phyloP scores from a whole-genome alignment of 345 rosid species.

The rapeseed (Brassica napus) region Da-Ae NC_063448.1:37079501-37080000 shows the following conservation, averaged over 20 bases:
- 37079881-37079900: no score
- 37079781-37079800: conserved; percentile 58
- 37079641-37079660: conserved; percentile 97
- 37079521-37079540: no score
- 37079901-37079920: no score
- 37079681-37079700: conserved; percentile 71
- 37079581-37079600: conserved; percentile 59
- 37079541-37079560: background rate
- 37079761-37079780: conserved; percentile 75
- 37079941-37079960: no score
- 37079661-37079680: conserved; percentile 89
- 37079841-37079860: background rate
- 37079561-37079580: background rate
- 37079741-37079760: background rate
- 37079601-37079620: conserved; percentile 89
- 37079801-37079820: conserved; percentile 54
- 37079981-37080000: no score
- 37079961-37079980: no score
- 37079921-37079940: no score
- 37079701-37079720: background rate
- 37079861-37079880: no score
- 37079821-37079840: conserved; percentile 51
- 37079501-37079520: conserved; percentile 62
- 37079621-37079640: conserved; percentile 81
- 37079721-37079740: background rate